Evolutionary conservation across 2,329 filamentous ascomycete genomes (phyloP), one percentile per base, ranked within the genome.

Genomic region (Zymoseptoria crescenta): DNA sequence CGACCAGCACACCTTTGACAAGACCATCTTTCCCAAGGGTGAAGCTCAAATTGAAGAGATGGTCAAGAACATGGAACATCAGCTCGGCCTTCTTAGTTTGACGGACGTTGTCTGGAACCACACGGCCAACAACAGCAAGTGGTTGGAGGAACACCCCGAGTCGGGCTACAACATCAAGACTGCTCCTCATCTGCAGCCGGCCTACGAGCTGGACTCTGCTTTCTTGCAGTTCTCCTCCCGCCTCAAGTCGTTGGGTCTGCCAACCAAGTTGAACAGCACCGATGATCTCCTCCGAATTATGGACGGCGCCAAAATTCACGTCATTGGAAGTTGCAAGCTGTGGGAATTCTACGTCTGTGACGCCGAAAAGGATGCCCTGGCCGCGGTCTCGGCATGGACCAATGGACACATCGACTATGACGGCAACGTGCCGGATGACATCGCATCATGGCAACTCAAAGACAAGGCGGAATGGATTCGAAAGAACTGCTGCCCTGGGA

Each of bases 91-190:
- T 56, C 80, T 99, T 58, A 91, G 89, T 62, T 76, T 99, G 77
- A 96, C 93, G 0, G 94, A 99, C 73, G 93, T 99, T 62, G 95
- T 99, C 51, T 91, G 94, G 80, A 99, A 99, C 71, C 94, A 99
- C 76, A 99, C 94, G 3, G 93, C 94, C 6, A 84, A 96, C 77
- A 97, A 97, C 76, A 95, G 89, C 75, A 84, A 87, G 68, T 99
- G 94, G 94, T 82, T 99, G 9, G 82, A 95, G 71, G 88, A 95
- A 61, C 93, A 99, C 70, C 94, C 95, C 0, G 94, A 99, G 68
- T 88, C 91, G 51, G 94, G 94, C 16, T 99, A 99, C 80, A 99
- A 95, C 72, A 79, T 96, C 64, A 86, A 86, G 49, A 97, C 93
- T 0, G 92, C 94, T 0, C 94, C 94, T 8, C 85, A 83, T 79